Evolutionary conservation across 2,329 filamentous ascomycete genomes (phyloP).

Genomic region (Thermomyces lanuginosus): DNA sequence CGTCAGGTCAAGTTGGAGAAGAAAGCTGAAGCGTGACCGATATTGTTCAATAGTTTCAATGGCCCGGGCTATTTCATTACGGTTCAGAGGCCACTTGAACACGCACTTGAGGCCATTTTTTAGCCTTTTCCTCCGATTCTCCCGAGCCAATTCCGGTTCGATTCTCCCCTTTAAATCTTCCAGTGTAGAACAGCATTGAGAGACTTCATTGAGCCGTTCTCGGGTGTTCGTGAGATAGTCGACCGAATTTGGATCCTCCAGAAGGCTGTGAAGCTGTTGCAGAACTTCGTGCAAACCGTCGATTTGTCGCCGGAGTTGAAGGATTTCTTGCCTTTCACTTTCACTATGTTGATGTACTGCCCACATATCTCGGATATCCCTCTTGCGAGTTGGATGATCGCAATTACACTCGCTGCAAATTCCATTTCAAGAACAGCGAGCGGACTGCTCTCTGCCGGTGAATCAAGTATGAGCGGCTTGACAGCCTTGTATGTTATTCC

Average conservation of each 20-base stretch:
- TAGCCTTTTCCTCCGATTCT: slow-evolving; percentile 1
- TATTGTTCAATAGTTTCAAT: slow-evolving; percentile 11
- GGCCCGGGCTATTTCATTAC: slow-evolving; percentile 10
- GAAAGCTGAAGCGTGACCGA: slow-evolving; percentile 11
- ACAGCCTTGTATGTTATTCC: too few relatives aligned
- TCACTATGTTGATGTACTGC: slow-evolving; percentile 11
- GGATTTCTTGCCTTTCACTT: slow-evolving; percentile 12
- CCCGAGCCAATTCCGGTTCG: slow-evolving; percentile 7
- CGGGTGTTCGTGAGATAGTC: slow-evolving; percentile 1
- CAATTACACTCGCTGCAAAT: slow-evolving; percentile 13
- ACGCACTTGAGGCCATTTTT: slow-evolving; percentile 11
- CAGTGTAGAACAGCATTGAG: slow-evolving; percentile 6
- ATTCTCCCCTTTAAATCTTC: slow-evolving; percentile 6
- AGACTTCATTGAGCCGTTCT: slow-evolving; percentile 1
- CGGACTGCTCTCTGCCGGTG: too few relatives aligned
- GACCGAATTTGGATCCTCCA: slow-evolving; percentile 5
- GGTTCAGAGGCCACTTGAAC: slow-evolving; percentile 18
- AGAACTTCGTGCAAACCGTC: slow-evolving; percentile 6
- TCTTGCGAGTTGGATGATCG: slow-evolving; percentile 11
- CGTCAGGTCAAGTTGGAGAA: slow-evolving; percentile 15
- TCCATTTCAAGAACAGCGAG: too few relatives aligned
- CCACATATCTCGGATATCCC: slow-evolving; percentile 11
- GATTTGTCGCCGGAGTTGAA: slow-evolving; percentile 7
- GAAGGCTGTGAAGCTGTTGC: slow-evolving; percentile 7
- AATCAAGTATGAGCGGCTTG: too few relatives aligned